Percentiles rank a stretch among this genome's conserved stretches.
Evolutionary conservation across 1,139 yeast species (phyloP).

Genomic region (Pichia sp.): DNA sequence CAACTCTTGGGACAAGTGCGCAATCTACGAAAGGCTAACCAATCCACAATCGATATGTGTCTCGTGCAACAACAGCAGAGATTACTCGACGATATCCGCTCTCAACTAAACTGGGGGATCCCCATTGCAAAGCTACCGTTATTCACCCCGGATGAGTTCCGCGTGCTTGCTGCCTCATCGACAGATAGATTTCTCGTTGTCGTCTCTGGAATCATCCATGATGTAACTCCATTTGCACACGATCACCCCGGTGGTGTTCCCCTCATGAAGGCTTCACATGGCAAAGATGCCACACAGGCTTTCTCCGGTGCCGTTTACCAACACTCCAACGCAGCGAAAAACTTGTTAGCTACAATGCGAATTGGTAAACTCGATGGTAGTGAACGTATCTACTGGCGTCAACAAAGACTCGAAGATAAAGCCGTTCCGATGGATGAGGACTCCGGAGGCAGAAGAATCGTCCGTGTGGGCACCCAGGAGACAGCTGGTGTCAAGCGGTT

Average conservation of each 20-base stretch:
- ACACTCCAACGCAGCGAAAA: conserved; percentile 69
- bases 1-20: conserved; percentile 34
- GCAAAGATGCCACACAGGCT: conserved; percentile 66
- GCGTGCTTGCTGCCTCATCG: conserved; percentile 29
- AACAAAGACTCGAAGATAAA: conserved; percentile 48
- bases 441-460: conserved; percentile 44
- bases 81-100: conserved; percentile 48
- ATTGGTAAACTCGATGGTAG: conserved; percentile 70
- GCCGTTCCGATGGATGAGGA: conserved; percentile 46
- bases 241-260: conserved; percentile 72
- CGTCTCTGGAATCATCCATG: conserved; percentile 58
- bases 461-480: conserved; percentile 56
- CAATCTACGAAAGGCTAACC: conserved; percentile 37
- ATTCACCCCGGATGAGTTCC: conserved; percentile 45
- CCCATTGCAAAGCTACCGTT: conserved; percentile 63
- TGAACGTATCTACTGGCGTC: conserved; percentile 78
- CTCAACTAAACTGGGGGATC: conserved; percentile 72
- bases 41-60: conserved; percentile 47
- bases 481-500: conserved; percentile 32
- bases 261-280: conserved; percentile 53
- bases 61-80: conserved; percentile 60
- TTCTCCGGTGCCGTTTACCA: conserved; percentile 71
- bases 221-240: conserved; percentile 62
- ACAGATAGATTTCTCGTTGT: conserved; percentile 34
- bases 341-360: conserved; percentile 67